Percentiles rank a stretch among this genome's conserved stretches.
Conservation (phyloP, 331 rosid genomes). For the Arachis monticola region DNA sequence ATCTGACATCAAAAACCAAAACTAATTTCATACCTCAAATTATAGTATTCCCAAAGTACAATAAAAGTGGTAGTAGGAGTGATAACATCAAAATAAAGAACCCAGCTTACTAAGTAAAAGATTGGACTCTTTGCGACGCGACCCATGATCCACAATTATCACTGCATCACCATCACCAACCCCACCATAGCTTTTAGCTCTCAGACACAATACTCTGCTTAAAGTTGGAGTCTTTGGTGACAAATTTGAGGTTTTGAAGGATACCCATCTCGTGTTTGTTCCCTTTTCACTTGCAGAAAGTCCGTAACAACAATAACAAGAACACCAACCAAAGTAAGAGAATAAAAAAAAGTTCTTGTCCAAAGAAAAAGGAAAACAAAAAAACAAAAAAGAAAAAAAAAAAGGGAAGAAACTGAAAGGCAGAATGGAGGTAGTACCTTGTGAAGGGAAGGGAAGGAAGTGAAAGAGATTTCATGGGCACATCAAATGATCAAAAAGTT, state of each 20-base stretch:
- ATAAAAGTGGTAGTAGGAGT: neutral
- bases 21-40: constrained; percentile 13
- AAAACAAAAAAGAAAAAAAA: constrained; percentile 13
- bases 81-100: neutral
- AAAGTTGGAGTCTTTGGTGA: constrained; percentile 39
- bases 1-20: constrained; percentile 58
- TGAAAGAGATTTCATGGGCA: constrained; percentile 42
- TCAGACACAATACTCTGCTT: constrained; percentile 39
- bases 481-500: neutral
- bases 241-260: constrained; percentile 46
- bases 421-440: constrained; percentile 34
- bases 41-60: constrained; percentile 23
- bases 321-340: neutral
- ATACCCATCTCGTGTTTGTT: constrained; percentile 40
- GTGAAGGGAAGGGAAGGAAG: constrained; percentile 43
- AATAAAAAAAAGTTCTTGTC: neutral
- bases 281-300: constrained; percentile 40
- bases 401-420: neutral
- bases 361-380: constrained; percentile 5
- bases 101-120: constrained; percentile 76
- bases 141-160: constrained; percentile 93
- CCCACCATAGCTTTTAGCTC: constrained; percentile 37
- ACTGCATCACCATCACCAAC: constrained; percentile 66
- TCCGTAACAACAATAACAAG: constrained; percentile 38
- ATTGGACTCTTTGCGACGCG: constrained; percentile 89